Evolutionary conservation across 2,329 filamentous ascomycete genomes (phyloP).

Genomic region (Xylaria polymorpha): DNA sequence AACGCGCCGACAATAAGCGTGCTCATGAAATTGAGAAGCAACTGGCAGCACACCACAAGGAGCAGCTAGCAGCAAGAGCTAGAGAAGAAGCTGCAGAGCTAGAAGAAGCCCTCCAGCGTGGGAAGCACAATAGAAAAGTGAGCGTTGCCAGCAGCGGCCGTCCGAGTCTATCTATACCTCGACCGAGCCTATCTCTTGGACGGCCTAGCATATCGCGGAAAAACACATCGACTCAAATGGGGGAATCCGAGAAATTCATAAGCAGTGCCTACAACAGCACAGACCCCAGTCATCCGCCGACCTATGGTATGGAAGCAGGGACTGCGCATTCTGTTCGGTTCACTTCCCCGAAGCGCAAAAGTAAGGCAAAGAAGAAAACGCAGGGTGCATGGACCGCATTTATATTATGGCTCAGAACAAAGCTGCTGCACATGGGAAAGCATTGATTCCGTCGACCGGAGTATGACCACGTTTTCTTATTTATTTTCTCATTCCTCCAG

Average conservation of each 20-base stretch:
- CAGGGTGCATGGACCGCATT: conserved; percentile 72
- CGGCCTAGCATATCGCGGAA: conserved; percentile 47
- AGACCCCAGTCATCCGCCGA: conserved; percentile 46
- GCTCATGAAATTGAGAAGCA: conserved; percentile 63
- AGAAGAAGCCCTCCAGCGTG: conserved; percentile 47
- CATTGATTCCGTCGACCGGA: conserved; percentile 23
- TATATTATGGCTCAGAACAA: conserved; percentile 72
- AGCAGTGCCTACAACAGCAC: conserved; percentile 61
- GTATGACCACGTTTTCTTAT: not conserved
- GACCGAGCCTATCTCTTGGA: conserved; percentile 45
- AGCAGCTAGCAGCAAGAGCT: conserved; percentile 56
- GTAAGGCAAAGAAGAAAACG: conserved; percentile 68
- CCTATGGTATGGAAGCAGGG: conserved; percentile 49
- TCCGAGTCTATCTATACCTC: conserved; percentile 45
- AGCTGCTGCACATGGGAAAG: conserved; percentile 58
- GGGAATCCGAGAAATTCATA: conserved; percentile 59
- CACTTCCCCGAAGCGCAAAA: conserved; percentile 55
- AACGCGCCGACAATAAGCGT: conserved; percentile 69
- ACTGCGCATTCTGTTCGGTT: conserved; percentile 59
- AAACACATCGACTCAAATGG: conserved; percentile 40
- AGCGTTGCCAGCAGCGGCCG: conserved; percentile 49
- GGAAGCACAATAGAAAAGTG: conserved; percentile 49
- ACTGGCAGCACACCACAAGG: conserved; percentile 58
- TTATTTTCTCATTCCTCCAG: not conserved
- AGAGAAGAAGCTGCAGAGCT: conserved; percentile 54